Evolutionary conservation across 768 basidiomycete genomes (phyloP), one percentile per base, ranked within the genome.

Genomic region (Boletus rubropictus): DNA sequence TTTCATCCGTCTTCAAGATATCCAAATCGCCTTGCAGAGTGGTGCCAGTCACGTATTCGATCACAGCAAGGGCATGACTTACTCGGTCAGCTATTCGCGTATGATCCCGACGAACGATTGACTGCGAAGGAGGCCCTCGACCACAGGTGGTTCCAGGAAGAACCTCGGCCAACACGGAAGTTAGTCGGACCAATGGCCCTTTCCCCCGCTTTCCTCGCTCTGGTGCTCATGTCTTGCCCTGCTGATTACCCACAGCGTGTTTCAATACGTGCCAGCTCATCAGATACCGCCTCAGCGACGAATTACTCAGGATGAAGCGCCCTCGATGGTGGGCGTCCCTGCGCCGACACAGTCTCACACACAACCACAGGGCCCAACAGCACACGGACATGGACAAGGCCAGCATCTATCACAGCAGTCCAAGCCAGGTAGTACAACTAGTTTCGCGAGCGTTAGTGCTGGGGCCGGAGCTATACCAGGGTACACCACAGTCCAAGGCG

Each of bases 71-170:
- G 86, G 21, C 84, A 84, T 61, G 89, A 95, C 48, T 80, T 98
- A 45, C 81, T 99, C n/a, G 77, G 77, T 11, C 76, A 81, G 49
- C 74, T 98, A 31, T 95, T 99, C 63, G 78, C 79, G 9, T 98
- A 93, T 69, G 90, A 97, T 66, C 95, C 95, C 1, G 86, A 88
- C 57, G 80, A 75, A 51, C 75, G 96, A 27, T 76, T 97, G 34
- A 92, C 84, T 0, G 91, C 93, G 1, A 76, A 78, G 53, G 81
- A 89, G 50, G 87, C 91, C 0, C 71, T 99, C 1, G 73, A 72
- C 17, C 94, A 97, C 64, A 78, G 78, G 53, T 99, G 94, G 92
- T 99, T 98, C 65, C 76, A 79, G 20, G 91, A 95, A 61, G 94
- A 94, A 7, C 91, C 92, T 8, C 76, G 75, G 36, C 89, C 94